Base-by-base conservation (phyloP, 1,284 basidiomycete genomes). In the Hypsizygus ulmarius region DNA sequence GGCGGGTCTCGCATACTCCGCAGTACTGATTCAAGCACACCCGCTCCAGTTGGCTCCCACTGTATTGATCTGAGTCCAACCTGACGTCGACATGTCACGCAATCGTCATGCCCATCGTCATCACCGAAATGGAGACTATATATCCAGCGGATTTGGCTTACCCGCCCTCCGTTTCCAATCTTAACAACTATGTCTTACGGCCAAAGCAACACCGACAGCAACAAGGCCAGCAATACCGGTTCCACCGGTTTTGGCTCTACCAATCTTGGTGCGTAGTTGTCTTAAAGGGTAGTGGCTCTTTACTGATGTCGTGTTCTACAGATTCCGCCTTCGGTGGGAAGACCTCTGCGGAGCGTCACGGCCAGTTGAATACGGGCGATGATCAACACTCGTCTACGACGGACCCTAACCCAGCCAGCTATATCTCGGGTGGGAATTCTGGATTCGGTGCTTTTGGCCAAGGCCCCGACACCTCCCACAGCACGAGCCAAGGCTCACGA, bases 131-230 rank as follows among this genome's bases (percentile, higher is more conserved):
- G 11, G 9, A 15, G 6, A 18, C 6, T 47, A 54, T 54, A 54
- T 51, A 51, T 48, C 30, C 12, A 25, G 21, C 21, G 21, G 21
- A 7, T n/a, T 30, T 18, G 9, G 15, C 28, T 12, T 21, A 7
- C 1, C 21, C 33, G 4, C 3, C 5, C 3, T 11, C 19, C 3
- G 0, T 2, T 11, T 1, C 7, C 29, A 27, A 44, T 49, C 14
- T 21, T 28, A 0, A 18, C 40, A 39, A 52, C 2, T 39, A 58
- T 58, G 56, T 58, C 54, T 32, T 56, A 46, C 52, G 38, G 29
- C 38, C 47, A 51, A 32, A 46, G 38, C n/a, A 42, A 50, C n/a
- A 50, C 42, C 30, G 28, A 7, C 25, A 38, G 48, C 38, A 37
- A 27, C 35, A 39, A 51, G n/a, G 42, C 48, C 42, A 28, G 37